phyloP scores from a whole-genome alignment of 805 yeast genomes.

The Lachancea fermentati region DNA sequence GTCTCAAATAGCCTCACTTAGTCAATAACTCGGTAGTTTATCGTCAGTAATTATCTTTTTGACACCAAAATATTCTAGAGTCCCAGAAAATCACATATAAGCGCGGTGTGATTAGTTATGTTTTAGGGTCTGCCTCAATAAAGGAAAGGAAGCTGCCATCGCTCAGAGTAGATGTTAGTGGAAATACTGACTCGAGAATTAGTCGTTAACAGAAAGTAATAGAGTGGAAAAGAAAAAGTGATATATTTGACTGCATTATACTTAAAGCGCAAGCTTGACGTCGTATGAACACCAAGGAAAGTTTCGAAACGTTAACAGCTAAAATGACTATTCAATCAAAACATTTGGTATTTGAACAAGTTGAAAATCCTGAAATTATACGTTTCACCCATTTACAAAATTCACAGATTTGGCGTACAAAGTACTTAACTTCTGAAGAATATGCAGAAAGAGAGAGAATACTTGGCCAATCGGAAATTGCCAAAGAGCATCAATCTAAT shows the following conservation, averaged over 20 bases:
- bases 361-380: slow-evolving; percentile 32
- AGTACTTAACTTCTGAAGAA: slow-evolving; percentile 27
- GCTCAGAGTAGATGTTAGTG: slow-evolving; percentile 1
- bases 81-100: too few species aligned
- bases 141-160: background rate
- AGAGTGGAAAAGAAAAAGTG: background rate
- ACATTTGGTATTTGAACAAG: slow-evolving; percentile 16
- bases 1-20: too few species aligned
- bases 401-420: slow-evolving; percentile 33
- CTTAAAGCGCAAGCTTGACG: background rate
- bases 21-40: too few species aligned
- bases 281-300: background rate
- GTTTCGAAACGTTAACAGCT: background rate
- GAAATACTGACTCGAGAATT: background rate
- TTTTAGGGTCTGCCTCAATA: background rate
- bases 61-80: too few species aligned
- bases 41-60: too few species aligned
- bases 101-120: background rate
- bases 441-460: slow-evolving; percentile 35
- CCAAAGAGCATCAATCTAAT: slow-evolving; percentile 15
- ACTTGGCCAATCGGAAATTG: slow-evolving; percentile 28
- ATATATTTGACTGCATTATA: too few species aligned
- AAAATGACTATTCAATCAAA: slow-evolving; percentile 3
- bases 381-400: slow-evolving; percentile 34
- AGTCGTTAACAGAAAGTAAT: background rate